These are phyloP conservation scores for Dendrobium catenatum DNA, from an alignment of 106 monocot genomes.

Conservation along the genomic window DNA sequence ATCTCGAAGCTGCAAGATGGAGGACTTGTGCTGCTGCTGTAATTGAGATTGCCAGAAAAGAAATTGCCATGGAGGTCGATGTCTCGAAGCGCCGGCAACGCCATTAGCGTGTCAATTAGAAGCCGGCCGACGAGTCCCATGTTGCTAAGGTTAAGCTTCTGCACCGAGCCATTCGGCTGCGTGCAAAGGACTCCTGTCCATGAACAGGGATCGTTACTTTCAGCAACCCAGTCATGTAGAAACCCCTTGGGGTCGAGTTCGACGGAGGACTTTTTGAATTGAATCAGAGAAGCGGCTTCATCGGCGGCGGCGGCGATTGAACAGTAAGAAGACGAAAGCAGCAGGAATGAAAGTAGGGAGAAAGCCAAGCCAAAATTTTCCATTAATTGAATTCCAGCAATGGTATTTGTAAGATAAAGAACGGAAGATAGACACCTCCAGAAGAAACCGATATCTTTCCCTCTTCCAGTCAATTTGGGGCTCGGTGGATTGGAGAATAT, in stretches of 20 bases:
- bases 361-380: conserved; percentile 6
- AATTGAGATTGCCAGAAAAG: conserved; percentile 53
- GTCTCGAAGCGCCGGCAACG: conserved; percentile 16
- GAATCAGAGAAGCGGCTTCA: conserved; percentile 23
- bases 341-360: conserved; percentile 11
- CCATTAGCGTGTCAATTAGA: conserved; percentile 23
- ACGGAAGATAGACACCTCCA: background rate
- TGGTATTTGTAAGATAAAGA: background rate
- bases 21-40: conserved; percentile 9
- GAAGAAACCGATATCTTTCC: background rate
- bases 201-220: conserved; percentile 18
- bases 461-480: background rate
- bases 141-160: conserved; percentile 24
- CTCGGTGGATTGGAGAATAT: background rate
- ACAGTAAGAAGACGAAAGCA: conserved; percentile 3
- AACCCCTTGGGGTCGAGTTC: conserved; percentile 19
- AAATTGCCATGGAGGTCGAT: conserved; percentile 35
- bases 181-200: conserved; percentile 40
- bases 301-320: conserved; percentile 3
- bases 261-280: conserved; percentile 40
- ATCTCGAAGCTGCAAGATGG: conserved; percentile 36
- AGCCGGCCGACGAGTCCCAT: conserved; percentile 30
- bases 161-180: conserved; percentile 18
- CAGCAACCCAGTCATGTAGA: conserved; percentile 27
- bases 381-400: conserved; percentile 12